Evolutionary conservation across 257 asterid species (phyloP).

Genomic region (Lycium barbarum): DNA sequence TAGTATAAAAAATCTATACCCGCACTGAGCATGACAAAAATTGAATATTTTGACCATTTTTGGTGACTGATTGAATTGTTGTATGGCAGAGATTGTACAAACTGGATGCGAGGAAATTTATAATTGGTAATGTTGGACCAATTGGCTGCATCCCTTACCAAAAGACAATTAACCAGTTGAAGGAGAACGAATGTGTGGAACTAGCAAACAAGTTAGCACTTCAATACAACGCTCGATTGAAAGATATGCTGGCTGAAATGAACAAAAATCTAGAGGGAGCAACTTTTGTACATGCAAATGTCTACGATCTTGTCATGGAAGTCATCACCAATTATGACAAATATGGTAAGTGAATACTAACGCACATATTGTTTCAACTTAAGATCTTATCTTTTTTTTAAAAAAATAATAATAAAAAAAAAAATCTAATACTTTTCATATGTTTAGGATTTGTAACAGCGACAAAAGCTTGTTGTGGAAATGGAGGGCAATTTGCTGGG

Average conservation of each 20-base stretch:
- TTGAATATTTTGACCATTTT: neutral
- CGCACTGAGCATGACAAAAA: too few relatives aligned
- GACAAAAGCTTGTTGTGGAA: conserved; percentile 84
- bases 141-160: conserved; percentile 97
- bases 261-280: conserved; percentile 71
- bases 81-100: conserved; percentile 68
- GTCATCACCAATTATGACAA: conserved; percentile 71
- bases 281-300: conserved; percentile 80
- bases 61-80: neutral
- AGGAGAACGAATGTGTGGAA: conserved; percentile 68
- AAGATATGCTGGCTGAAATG: conserved; percentile 61
- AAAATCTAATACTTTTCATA: neutral
- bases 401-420: too few relatives aligned
- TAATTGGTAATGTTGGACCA: conserved; percentile 89
- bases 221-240: conserved; percentile 73
- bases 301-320: conserved; percentile 89
- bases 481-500: conserved; percentile 88
- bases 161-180: conserved; percentile 70
- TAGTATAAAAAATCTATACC: neutral
- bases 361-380: neutral
- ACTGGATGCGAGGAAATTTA: conserved; percentile 83
- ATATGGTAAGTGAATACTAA: conserved; percentile 51
- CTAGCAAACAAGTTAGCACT: conserved; percentile 79
- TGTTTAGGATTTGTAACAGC: conserved; percentile 68
- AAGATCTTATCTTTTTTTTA: too few relatives aligned